These are phyloP conservation scores for Panicum miliaceum DNA, from an alignment of 176 grass and related monocot species.

Conservation along the genomic window DNA sequence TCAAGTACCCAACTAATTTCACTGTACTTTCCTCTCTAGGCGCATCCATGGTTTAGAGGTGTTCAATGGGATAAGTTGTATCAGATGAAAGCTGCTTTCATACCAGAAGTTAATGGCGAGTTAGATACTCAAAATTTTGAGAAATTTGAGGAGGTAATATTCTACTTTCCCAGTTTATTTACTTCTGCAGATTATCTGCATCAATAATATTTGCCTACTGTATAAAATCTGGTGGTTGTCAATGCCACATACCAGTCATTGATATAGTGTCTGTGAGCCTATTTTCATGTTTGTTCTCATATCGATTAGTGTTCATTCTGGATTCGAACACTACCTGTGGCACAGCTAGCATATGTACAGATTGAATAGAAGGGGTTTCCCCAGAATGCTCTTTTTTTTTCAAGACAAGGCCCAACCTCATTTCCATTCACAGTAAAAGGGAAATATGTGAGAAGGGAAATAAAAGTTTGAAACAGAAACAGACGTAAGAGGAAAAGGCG, in stretches of 20 bases:
- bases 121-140: constrained; percentile 97
- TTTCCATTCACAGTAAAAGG: too few relatives aligned
- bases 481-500: too few relatives aligned
- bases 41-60: constrained; percentile 89
- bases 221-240: constrained; percentile 2
- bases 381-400: too few relatives aligned
- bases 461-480: too few relatives aligned
- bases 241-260: not conserved
- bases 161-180: constrained; percentile 31
- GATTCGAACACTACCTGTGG: not conserved
- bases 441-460: too few relatives aligned
- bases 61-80: constrained; percentile 82
- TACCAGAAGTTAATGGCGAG: constrained; percentile 80
- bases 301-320: not conserved
- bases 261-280: not conserved
- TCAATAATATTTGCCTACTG: constrained; percentile 20
- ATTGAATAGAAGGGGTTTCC: constrained; percentile 1
- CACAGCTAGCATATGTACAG: constrained; percentile 1
- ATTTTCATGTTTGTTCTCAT: constrained; percentile 20
- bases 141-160: constrained; percentile 86
- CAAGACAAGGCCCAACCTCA: too few relatives aligned
- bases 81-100: constrained; percentile 98
- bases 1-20: constrained; percentile 32
- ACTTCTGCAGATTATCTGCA: constrained; percentile 9
- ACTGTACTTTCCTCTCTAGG: constrained; percentile 51